Conservation (phyloP, 192 early-diverging fungal genomes). For the Coemansia sp. region DNA sequence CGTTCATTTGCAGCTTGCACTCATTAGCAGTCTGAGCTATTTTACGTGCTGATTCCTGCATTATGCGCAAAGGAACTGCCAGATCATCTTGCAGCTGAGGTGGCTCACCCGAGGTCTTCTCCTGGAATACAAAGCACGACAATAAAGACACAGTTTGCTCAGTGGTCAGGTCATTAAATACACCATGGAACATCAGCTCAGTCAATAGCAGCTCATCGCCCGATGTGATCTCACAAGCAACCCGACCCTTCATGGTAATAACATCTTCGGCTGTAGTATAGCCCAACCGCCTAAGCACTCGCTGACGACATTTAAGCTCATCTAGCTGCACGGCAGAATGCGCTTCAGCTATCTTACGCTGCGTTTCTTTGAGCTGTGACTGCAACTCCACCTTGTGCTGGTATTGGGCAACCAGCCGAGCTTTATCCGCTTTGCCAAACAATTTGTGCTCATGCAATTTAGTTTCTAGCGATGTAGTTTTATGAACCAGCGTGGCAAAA, state of each 20-base stretch:
- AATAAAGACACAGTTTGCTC: conserved; percentile 85
- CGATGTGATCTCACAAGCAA: conserved; percentile 93
- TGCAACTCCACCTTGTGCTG: conserved; percentile 61
- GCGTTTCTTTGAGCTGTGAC: conserved; percentile 62
- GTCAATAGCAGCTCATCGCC: conserved; percentile 94
- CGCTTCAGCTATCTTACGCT: conserved; percentile 71
- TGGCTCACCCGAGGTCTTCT: conserved; percentile 61
- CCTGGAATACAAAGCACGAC: conserved; percentile 88
- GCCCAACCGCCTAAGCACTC: conserved; percentile 88
- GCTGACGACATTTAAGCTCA: conserved; percentile 85
- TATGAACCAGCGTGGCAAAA: conserved; percentile 71
- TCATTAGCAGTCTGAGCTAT: conserved; percentile 86
- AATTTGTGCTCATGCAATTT: conserved; percentile 65
- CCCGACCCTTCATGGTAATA: conserved; percentile 95
- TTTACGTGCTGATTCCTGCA: conserved; percentile 82
- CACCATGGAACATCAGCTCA: conserved; percentile 95
- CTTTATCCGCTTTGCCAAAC: conserved; percentile 55
- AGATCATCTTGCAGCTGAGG: conserved; percentile 72
- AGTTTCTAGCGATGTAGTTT: conserved; percentile 70
- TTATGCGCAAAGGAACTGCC: conserved; percentile 64
- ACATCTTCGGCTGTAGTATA: conserved; percentile 81
- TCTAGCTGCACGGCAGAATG: conserved; percentile 87
- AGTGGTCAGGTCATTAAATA: conserved; percentile 88
- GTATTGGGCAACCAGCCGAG: conserved; percentile 61
- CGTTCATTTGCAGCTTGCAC: conserved; percentile 81